Base-by-base conservation (phyloP, 2,329 filamentous ascomycete genomes). In the Volutella citrinella region DNA sequence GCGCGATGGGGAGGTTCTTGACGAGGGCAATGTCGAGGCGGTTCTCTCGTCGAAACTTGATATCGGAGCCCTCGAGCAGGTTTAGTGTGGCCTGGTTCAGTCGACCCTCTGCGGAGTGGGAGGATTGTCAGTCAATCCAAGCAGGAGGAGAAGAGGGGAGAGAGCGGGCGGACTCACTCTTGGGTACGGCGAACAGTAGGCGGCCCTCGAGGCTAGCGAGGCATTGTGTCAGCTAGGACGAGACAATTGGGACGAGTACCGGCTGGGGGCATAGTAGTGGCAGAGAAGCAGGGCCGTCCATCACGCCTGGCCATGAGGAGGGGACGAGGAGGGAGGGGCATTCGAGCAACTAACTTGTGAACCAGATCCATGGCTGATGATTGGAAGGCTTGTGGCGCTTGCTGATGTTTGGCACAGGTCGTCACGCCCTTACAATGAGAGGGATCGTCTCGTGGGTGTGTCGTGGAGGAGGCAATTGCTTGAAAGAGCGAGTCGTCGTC, bases 21-120 rank as follows among this genome's bases (percentile, higher is more conserved):
- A 97, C 93, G 17, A 98, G 82, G 12, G 93, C 93, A 57, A 98
- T 96, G 63, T 98, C 93, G 54, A 97, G 86, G 39, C 93, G 84
- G 61, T 85, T 89, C 71, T 96, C 89, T 57, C 93, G 84, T 61
- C 87, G 83, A 71, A 98, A 98, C 64, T 98, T 89, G 54, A 98
- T 91, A 63, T 98, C 93, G 54, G 86, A 88, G 48, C 93, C 93
- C 57, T 90, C 77, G 34, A 98, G 84, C 32, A 98, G 82, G 61
- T 97, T 89, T 31, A 98, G 79, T 34, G 87, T 81, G 38, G 87
- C 80, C 66, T 88, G 79, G 65, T 96, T 86, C 35, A 98, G 81
- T 36, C 93, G 87, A 46, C 93, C 93, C 84, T 98, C 89, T 95
- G 16, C 22, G 40, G 30, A 34, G 29, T 28, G 30, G 30, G 24